Evolutionary conservation across 176 grass and related monocot genomes (phyloP).

Genomic region (Calamus simplicifolius): DNA sequence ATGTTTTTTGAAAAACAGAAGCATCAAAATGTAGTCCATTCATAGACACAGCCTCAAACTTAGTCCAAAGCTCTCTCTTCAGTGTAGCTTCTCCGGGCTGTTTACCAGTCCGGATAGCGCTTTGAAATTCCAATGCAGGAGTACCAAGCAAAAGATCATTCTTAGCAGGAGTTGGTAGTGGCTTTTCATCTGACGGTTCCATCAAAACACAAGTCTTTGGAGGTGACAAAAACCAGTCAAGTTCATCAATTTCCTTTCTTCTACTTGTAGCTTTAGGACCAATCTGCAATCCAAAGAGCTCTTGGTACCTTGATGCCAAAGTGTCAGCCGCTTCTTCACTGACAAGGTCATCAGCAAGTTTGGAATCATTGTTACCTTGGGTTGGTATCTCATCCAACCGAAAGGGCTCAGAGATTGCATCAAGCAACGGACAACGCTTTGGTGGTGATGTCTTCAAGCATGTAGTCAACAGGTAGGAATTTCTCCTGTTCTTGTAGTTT

Average conservation of each 20-base stretch:
- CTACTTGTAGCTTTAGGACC: conserved; percentile 4
- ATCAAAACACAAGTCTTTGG: conserved; percentile 69
- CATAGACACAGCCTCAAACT: conserved; percentile 62
- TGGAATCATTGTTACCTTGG: conserved; percentile 14
- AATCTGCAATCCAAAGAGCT: conserved; percentile 32
- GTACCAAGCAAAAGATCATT: conserved; percentile 28
- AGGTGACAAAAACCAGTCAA: conserved; percentile 90
- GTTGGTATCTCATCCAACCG: conserved; percentile 20
- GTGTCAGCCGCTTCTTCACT: conserved; percentile 35
- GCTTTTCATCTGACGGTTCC: conserved; percentile 36
- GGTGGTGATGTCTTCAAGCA: conserved; percentile 27
- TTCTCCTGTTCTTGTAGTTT: conserved; percentile 33
- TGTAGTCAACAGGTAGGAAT: conserved; percentile 16
- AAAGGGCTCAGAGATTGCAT: conserved; percentile 34
- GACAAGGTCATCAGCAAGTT: conserved; percentile 5
- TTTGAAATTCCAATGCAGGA: conserved; percentile 53
- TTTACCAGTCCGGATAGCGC: conserved; percentile 54
- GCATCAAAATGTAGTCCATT: conserved; percentile 42
- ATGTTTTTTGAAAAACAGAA: conserved; percentile 39
- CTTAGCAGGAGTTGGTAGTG: conserved; percentile 22
- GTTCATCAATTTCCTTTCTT: conserved; percentile 40
- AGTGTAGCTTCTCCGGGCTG: conserved; percentile 74
- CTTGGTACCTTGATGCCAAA: conserved; percentile 40
- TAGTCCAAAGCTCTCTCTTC: conserved; percentile 84
- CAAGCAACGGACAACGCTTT: conserved; percentile 27